phyloP scores from a whole-genome alignment of 2,329 filamentous ascomycete species.

The Cercospora janseana region DNA sequence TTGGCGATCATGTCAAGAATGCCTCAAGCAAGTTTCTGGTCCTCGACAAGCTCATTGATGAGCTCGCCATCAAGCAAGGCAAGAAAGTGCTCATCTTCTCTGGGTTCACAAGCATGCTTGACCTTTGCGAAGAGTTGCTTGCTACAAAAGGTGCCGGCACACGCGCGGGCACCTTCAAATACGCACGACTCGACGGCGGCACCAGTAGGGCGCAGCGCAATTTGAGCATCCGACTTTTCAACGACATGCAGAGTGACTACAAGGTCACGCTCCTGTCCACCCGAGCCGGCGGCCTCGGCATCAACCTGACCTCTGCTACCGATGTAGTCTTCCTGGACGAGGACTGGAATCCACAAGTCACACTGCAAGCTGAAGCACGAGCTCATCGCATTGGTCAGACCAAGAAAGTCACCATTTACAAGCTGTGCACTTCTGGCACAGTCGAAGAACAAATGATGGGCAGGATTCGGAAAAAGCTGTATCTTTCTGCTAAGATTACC shows the following conservation, averaged over 20 bases:
- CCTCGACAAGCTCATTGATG: slow-evolving; percentile 51
- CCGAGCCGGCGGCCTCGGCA: slow-evolving; percentile 55
- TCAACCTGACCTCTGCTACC: slow-evolving; percentile 55
- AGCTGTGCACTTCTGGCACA: slow-evolving; percentile 56
- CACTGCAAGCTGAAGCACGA: slow-evolving; percentile 55
- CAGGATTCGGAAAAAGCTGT: slow-evolving; percentile 60
- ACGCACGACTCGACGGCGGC: slow-evolving; percentile 52
- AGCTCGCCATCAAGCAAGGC: slow-evolving; percentile 50
- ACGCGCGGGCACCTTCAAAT: slow-evolving; percentile 41
- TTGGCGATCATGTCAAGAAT: slow-evolving; percentile 49
- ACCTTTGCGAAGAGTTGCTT: slow-evolving; percentile 54
- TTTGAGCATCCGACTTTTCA: slow-evolving; percentile 55
- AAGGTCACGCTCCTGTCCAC: slow-evolving; percentile 58
- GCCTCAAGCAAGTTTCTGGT: slow-evolving; percentile 58
- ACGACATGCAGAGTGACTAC: slow-evolving; percentile 46
- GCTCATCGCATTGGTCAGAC: slow-evolving; percentile 57
- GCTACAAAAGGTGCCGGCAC: slow-evolving; percentile 45
- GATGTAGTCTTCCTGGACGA: slow-evolving; percentile 59
- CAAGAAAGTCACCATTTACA: slow-evolving; percentile 55
- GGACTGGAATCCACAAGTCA: slow-evolving; percentile 56
- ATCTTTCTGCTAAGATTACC: slow-evolving; percentile 60
- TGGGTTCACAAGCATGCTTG: slow-evolving; percentile 52
- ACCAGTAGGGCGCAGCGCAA: slow-evolving; percentile 52
- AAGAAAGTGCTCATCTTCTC: slow-evolving; percentile 60
- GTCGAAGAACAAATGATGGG: slow-evolving; percentile 60